Conservation (phyloP, 352 stramenopile species). For the Globisporangium nodosum region DNA sequence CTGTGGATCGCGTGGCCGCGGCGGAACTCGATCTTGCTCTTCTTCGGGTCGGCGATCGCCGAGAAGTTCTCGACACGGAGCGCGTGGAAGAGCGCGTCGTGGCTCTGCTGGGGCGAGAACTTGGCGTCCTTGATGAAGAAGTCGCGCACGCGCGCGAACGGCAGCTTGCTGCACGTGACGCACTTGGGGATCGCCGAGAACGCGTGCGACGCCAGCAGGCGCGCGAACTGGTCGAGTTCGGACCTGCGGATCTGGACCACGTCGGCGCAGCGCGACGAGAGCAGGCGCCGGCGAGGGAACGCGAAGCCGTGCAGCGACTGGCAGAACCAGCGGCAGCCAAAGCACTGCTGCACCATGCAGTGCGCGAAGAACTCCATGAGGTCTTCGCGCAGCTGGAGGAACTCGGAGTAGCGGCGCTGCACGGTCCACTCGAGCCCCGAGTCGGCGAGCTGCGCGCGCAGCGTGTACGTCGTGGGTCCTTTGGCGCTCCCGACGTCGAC, state of each 20-base stretch:
- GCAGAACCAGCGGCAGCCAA: slow-evolving; percentile 67
- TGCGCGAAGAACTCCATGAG: slow-evolving; percentile 48
- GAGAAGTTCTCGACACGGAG: slow-evolving; percentile 47
- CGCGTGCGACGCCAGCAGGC: slow-evolving; percentile 55
- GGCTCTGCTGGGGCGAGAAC: slow-evolving; percentile 18
- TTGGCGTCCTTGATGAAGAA: slow-evolving; percentile 50
- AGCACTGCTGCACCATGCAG: slow-evolving; percentile 46
- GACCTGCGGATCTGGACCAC: slow-evolving; percentile 46
- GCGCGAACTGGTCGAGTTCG: slow-evolving; percentile 48
- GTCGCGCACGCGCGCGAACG: slow-evolving; percentile 54
- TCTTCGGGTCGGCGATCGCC: slow-evolving; percentile 54
- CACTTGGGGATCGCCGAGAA: slow-evolving; percentile 78
- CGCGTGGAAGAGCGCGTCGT: slow-evolving; percentile 22
- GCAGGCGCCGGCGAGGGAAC: slow-evolving; percentile 56
- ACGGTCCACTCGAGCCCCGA: slow-evolving; percentile 53
- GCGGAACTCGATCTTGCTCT: slow-evolving; percentile 79
- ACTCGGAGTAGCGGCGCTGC: slow-evolving; percentile 68
- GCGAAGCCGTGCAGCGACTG: slow-evolving; percentile 53
- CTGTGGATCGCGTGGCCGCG: slow-evolving; percentile 47
- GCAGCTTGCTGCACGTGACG: slow-evolving; percentile 40
- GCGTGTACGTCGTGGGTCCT: slow-evolving; percentile 37
- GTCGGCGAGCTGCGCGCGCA: slow-evolving; percentile 33
- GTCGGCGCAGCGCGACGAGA: slow-evolving; percentile 34
- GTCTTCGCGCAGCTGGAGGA: slow-evolving; percentile 43
- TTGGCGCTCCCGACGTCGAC: slow-evolving; percentile 12